Evolutionary conservation across 1,139 yeast genomes (phyloP).

Genomic region (Kodamaea ohmeri): DNA sequence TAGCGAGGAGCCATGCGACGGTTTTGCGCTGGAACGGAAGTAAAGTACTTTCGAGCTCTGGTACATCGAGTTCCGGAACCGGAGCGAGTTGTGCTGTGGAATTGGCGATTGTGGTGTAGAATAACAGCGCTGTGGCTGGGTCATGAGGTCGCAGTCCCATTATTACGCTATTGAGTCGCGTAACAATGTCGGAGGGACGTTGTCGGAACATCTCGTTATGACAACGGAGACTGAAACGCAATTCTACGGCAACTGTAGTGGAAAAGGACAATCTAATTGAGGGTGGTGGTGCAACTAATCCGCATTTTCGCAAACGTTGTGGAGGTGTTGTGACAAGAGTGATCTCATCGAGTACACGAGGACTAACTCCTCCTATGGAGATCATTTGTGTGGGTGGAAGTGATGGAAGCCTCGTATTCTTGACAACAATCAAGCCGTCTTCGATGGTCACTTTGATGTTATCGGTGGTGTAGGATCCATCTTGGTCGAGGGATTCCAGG

Average conservation of each 20-base stretch:
- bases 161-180: constrained; percentile 7
- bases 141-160: constrained; percentile 1
- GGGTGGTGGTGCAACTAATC: constrained; percentile 11
- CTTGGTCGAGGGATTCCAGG: constrained; percentile 11
- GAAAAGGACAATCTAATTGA: constrained; percentile 10
- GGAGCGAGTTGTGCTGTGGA: constrained; percentile 27
- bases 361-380: constrained; percentile 5
- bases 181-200: constrained; percentile 14
- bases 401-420: constrained; percentile 12
- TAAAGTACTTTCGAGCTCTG: constrained; percentile 49
- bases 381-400: constrained; percentile 5
- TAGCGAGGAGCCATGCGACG: constrained; percentile 59
- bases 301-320: constrained; percentile 14
- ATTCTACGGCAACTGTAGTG: constrained; percentile 8
- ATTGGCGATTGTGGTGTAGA: constrained; percentile 36
- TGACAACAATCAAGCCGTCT: constrained; percentile 11
- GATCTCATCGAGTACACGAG: constrained; percentile 10
- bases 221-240: constrained; percentile 11
- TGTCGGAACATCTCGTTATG: constrained; percentile 13
- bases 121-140: constrained; percentile 17
- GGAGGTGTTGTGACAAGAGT: constrained; percentile 13
- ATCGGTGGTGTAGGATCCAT: constrained; percentile 9
- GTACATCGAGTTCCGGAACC: constrained; percentile 31
- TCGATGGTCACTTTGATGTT: constrained; percentile 13
- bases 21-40: constrained; percentile 62